Evolutionary conservation across 2,329 filamentous ascomycete species (phyloP).

Genomic region (Keithomyces neogunnii): DNA sequence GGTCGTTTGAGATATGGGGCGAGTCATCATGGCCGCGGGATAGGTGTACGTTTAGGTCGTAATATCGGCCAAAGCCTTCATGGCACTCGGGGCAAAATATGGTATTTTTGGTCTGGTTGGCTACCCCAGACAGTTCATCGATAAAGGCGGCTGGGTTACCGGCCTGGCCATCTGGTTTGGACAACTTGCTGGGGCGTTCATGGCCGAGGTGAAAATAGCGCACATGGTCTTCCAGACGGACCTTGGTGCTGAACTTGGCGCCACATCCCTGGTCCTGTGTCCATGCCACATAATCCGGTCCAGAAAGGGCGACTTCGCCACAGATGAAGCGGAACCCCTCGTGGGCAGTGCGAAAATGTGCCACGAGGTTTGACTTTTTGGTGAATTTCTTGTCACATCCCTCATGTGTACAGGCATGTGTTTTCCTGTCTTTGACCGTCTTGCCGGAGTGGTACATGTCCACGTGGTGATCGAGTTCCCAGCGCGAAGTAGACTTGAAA

Average conservation of each 20-base stretch:
- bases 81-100: constrained; percentile 38
- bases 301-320: constrained; percentile 54
- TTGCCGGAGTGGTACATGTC: constrained; percentile 66
- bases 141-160: constrained; percentile 22
- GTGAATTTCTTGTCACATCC: constrained; percentile 73
- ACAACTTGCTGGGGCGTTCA: constrained; percentile 30
- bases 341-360: constrained; percentile 71
- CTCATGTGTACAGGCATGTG: constrained; percentile 55
- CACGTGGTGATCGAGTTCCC: constrained; percentile 66
- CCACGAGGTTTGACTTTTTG: constrained; percentile 71
- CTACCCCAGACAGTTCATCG: constrained; percentile 33
- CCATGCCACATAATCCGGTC: constrained; percentile 55
- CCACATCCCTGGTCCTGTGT: constrained; percentile 61
- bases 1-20: constrained; percentile 9
- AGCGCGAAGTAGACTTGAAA: constrained; percentile 55
- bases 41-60: constrained; percentile 41
- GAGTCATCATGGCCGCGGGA: constrained; percentile 18
- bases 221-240: constrained; percentile 74
- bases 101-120: constrained; percentile 31
- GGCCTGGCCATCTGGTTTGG: constrained; percentile 10
- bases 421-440: constrained; percentile 54
- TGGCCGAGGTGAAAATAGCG: constrained; percentile 67
- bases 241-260: constrained; percentile 66
- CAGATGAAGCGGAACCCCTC: constrained; percentile 73
- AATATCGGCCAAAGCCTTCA: constrained; percentile 39